Base-by-base conservation (phyloP, 106 monocot genomes). In the Alisma plantagoaquatica region DNA sequence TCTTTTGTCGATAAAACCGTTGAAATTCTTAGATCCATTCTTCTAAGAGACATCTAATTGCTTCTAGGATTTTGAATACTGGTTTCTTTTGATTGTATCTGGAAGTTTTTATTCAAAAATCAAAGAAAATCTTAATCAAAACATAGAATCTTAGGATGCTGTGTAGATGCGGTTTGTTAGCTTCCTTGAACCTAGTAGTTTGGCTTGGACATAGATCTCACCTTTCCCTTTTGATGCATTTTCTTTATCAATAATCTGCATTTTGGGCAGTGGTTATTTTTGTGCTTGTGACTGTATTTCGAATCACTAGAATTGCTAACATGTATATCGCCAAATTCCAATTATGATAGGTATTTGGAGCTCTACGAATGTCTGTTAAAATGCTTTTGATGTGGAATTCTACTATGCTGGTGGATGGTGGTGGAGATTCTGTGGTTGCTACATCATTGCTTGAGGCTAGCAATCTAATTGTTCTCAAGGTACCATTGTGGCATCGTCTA, bases 341-440 rank as follows among this genome's bases (percentile, higher is more conserved):
- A 38, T 58, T 38, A 62, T 58, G 41, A 24, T 73, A 98, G 96
- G 96, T 98, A 30, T 82, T 66, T 65, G 96, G 96, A 10, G 96
- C 88, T 23, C 68, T 98, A 56, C 62, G 96, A 53, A 98, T 98
- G 96, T 89, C 85, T 46, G 81, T 98, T 46, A 98, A 98, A 61
- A 79, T 98, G 81, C 78, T 98, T 21, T 69, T 98, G 66, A 98
- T 98, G 96, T 98, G 84, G 96, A 89, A 98, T 74, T 84, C 96
- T 10, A 81, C 44, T 74, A 78, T 98, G 73, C 35, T 62, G 43
- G 82, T 98, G 63, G 67, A 89, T 79, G 89, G 89, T 9, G 84
- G 96, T 67, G 81, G 78, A 23, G 96, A 98, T 42, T 16, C 81
- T 29, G 46, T 78, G 42, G 84, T 96, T 56, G 70, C 77, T 61